Conservation (phyloP, 2,329 filamentous ascomycete genomes). For the Lanzia echinophila region DNA sequence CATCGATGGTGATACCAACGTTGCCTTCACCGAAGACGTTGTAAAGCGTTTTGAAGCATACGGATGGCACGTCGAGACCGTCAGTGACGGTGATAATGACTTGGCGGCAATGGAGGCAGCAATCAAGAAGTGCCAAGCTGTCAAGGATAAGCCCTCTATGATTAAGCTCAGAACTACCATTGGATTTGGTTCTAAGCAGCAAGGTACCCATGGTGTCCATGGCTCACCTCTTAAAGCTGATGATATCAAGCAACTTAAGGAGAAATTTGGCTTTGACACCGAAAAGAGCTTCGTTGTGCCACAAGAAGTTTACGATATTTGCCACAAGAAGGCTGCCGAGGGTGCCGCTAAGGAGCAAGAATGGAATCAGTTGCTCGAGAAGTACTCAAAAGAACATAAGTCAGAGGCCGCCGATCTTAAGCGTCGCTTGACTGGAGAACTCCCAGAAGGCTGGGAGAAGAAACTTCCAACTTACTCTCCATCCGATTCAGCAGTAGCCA, state of each 20-base stretch:
- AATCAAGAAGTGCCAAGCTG: conserved; percentile 74
- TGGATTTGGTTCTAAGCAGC: conserved; percentile 85
- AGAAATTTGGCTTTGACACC: conserved; percentile 93
- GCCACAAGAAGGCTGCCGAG: conserved; percentile 75
- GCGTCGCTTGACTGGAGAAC: conserved; percentile 73
- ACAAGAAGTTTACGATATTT: conserved; percentile 88
- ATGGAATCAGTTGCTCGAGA: conserved; percentile 90
- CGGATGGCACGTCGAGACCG: conserved; percentile 85
- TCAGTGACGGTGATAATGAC: conserved; percentile 84
- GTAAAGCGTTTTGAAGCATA: conserved; percentile 91
- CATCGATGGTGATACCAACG: conserved; percentile 90
- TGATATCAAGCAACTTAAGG: conserved; percentile 88
- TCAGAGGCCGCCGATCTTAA: conserved; percentile 72
- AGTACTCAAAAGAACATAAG: conserved; percentile 75
- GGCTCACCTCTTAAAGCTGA: conserved; percentile 92
- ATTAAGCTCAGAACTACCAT: conserved; percentile 98
- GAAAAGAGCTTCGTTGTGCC: conserved; percentile 89
- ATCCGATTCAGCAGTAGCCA: conserved; percentile 75
- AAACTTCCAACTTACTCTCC: conserved; percentile 85
- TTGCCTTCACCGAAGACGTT: conserved; percentile 95
- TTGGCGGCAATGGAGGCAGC: conserved; percentile 82
- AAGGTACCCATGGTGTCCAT: conserved; percentile 94
- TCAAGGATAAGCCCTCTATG: conserved; percentile 93
- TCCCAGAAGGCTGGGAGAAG: conserved; percentile 97
- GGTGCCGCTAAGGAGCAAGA: conserved; percentile 86